A percentile compares a stretch with the other conserved stretches of the same genome.
phyloP scores from a whole-genome alignment of 306 rosid genomes.

The Hylodesmum podocarpum region DNA sequence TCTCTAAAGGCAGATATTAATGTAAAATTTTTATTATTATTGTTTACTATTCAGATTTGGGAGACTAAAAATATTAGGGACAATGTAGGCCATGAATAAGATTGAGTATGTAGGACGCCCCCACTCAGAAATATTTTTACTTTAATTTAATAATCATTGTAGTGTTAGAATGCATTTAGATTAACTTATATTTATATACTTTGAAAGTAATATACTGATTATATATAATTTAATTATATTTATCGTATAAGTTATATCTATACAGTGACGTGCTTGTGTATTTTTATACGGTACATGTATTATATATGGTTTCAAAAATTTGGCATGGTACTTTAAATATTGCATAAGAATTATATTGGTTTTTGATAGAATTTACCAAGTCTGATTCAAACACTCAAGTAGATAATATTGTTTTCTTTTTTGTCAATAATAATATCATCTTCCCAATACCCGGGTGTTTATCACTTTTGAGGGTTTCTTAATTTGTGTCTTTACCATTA shows the following conservation, averaged over 20 bases:
- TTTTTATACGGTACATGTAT: not conserved
- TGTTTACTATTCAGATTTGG: too few relatives aligned
- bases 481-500: not conserved
- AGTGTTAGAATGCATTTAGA: not conserved
- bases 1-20: too few relatives aligned
- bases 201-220: not conserved
- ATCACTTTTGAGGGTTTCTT: not conserved
- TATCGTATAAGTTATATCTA: not conserved
- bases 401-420: slow-evolving; percentile 17
- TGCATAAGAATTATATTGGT: too few relatives aligned
- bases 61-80: not conserved
- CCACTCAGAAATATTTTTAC: not conserved
- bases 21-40: too few relatives aligned
- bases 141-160: not conserved
- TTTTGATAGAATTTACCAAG: not conserved
- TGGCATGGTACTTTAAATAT: not conserved
- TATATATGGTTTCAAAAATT: not conserved
- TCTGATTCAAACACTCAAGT: not conserved
- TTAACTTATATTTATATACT: not conserved
- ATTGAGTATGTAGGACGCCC: too few relatives aligned
- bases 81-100: not conserved
- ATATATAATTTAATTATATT: not conserved
- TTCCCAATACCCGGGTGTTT: not conserved
- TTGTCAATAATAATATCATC: not conserved
- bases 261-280: not conserved